Percentiles rank a stretch among this genome's conserved stretches.
Evolutionary conservation across 768 basidiomycete genomes (phyloP).

Genomic region (Chalciporus piperatus): DNA sequence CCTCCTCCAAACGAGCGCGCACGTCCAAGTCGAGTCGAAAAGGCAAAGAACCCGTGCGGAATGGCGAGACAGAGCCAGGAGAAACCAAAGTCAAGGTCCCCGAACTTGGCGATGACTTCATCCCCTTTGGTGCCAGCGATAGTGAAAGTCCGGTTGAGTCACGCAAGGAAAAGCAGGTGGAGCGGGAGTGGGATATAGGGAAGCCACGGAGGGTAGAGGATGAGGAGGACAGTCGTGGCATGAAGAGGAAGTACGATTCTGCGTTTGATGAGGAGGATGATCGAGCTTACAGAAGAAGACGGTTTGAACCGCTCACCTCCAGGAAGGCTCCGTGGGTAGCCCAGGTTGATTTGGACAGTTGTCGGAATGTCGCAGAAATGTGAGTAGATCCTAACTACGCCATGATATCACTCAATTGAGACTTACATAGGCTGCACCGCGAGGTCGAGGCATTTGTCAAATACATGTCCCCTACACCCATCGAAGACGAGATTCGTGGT

Average conservation of each 20-base stretch:
- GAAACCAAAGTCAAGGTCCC: constrained; percentile 9
- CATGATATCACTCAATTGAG: constrained; percentile 6
- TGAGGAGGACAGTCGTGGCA: constrained; percentile 21
- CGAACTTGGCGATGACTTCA: constrained; percentile 31
- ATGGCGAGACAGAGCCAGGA: constrained; percentile 8
- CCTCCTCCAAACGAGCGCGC: constrained; percentile 19
- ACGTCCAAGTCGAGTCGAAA: constrained; percentile 13
- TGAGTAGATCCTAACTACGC: constrained; percentile 38
- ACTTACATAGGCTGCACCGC: constrained; percentile 62
- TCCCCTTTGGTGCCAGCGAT: constrained; percentile 26
- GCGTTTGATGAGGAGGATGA: constrained; percentile 45
- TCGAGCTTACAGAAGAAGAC: constrained; percentile 40
- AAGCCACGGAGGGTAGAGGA: constrained; percentile 25
- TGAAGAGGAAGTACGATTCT: constrained; percentile 49
- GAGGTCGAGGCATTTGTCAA: constrained; percentile 84
- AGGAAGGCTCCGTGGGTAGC: constrained; percentile 69
- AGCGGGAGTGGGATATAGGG: constrained; percentile 42
- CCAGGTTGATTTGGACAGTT: constrained; percentile 67
- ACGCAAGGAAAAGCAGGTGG: constrained; percentile 19
- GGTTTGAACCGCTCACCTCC: constrained; percentile 47
- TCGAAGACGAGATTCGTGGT: constrained; percentile 83
- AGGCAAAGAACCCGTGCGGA: constrained; percentile 11
- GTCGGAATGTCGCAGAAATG: constrained; percentile 82
- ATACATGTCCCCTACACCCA: constrained; percentile 83
- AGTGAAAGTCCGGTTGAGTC: constrained; percentile 7